Conservation (phyloP, 2,329 filamentous ascomycete species). For the Alternaria angustiovoidea region DNA sequence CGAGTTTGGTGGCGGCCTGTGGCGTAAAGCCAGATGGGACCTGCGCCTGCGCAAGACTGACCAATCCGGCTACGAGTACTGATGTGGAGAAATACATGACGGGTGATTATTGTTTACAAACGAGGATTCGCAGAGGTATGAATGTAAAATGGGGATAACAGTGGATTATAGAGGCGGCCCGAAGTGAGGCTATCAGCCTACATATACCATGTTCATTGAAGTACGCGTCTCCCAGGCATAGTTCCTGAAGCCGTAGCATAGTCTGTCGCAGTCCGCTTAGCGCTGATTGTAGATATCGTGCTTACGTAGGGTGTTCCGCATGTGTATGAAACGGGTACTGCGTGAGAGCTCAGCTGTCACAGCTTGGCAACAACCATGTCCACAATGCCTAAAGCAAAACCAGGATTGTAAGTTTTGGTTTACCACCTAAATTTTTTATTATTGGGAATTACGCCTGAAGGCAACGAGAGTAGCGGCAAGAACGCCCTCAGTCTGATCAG, state of each 20-base stretch:
- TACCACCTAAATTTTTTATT: not conserved
- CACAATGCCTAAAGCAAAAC: conserved; percentile 19
- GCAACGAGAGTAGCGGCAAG: not conserved
- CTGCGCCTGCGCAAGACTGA: conserved; percentile 42
- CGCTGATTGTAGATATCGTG: conserved; percentile 24
- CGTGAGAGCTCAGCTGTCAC: conserved; percentile 29
- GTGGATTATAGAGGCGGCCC: not conserved
- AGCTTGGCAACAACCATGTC: conserved; percentile 31
- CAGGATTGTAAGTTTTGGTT: conserved; percentile 1
- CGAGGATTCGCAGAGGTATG: not conserved
- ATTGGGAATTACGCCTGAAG: not conserved
- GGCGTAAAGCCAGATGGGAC: conserved; percentile 44
- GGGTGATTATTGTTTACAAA: not conserved
- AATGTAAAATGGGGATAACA: not conserved
- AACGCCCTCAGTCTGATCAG: not conserved
- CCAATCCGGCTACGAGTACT: conserved; percentile 33
- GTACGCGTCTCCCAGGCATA: conserved; percentile 34
- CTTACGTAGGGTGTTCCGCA: conserved; percentile 21
- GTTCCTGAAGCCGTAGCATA: conserved; percentile 25
- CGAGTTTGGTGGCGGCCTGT: conserved; percentile 35
- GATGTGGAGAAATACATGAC: conserved; percentile 38
- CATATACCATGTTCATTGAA: conserved; percentile 21
- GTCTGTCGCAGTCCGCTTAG: conserved; percentile 29
- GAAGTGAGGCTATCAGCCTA: conserved; percentile 14
- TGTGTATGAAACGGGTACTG: conserved; percentile 42